Base-by-base conservation (phyloP, 495 filamentous ascomycete species). In the Aspergillus bridgeri region DNA sequence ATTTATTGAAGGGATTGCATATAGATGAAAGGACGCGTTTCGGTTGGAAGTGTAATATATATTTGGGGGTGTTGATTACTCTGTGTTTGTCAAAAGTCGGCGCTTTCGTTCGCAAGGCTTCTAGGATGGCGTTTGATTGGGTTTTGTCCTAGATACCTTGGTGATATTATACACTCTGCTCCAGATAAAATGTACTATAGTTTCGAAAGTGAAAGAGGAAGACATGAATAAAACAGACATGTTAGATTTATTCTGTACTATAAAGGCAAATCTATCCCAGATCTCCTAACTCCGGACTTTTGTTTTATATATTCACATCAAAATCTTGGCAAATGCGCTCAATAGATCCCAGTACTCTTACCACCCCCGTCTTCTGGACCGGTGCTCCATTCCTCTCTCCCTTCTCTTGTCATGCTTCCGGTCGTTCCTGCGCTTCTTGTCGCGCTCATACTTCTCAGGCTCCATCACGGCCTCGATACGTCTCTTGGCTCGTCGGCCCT, bases 391-490 rank as follows among this genome's bases (percentile, higher is more conserved):
- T 0, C 87, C 85, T 72, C 81, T 89, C 72, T 88, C 89, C 75
- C 89, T 93, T 68, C 89, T 83, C 75, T 84, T 86, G 61, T 84
- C 88, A 70, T 85, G 91, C 81, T 93, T 92, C 75, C 85, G 86
- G 63, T 92, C 92, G 56, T 87, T 85, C 75, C 88, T 93, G 73
- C 86, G 88, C 72, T 81, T 84, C 86, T 98, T 98, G 62, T 87
- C 84, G 65, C 79, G 78, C 11, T 85, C 90, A 57, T 81, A 82
- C 62, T 78, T 85, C 77, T 96, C 91, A 9, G 94, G 93, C 58
- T 88, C 83, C 24, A 79, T 81, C 19, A 98, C 86, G 24, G 88
- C 87, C 65, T 93, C 91, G 57, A 97, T 88, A 67, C 87, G 88
- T 62, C 94, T 79, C 81, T 98, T 97, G 53, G 76, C 81, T 43